Conservation (phyloP, 2,329 filamentous ascomycete species). For the Trichoderma endophyticum region DNA sequence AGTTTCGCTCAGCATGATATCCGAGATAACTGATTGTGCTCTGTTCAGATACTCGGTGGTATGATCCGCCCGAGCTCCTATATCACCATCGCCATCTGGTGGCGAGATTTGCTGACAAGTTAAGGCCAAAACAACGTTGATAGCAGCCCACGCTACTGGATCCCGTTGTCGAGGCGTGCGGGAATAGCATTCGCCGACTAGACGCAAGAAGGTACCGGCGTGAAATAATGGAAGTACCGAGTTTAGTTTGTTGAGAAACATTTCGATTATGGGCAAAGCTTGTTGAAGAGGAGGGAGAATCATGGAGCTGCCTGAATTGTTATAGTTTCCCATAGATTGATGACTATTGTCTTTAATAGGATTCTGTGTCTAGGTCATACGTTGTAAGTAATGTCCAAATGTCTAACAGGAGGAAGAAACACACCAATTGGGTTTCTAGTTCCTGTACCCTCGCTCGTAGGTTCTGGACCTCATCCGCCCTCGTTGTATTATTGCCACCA, state of each 20-base stretch:
- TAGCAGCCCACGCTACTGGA: not conserved
- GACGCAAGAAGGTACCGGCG: not conserved
- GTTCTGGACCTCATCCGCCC: not conserved
- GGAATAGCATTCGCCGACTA: not conserved
- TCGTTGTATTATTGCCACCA: not conserved
- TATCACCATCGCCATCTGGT: not conserved
- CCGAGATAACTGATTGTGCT: not conserved
- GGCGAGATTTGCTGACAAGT: not conserved
- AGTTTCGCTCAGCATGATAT: not conserved
- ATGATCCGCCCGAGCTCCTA: not conserved
- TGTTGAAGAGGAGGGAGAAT: not conserved
- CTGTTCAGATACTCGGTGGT: not conserved
- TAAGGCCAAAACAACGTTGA: not conserved
- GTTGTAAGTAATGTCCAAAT: not conserved
- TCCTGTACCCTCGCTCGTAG: not conserved
- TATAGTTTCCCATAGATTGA: not conserved
- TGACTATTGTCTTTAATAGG: not conserved
- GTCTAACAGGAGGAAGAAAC: not conserved
- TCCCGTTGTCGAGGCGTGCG: not conserved
- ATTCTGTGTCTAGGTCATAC: not conserved
- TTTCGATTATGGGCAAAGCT: not conserved
- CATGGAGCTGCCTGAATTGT: not conserved
- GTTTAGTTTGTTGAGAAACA: not conserved
- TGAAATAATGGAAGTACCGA: not conserved
- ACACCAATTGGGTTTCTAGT: not conserved